Base-by-base conservation (phyloP, 352 stramenopile genomes). In the Phytophthora kernoviae region DNA sequence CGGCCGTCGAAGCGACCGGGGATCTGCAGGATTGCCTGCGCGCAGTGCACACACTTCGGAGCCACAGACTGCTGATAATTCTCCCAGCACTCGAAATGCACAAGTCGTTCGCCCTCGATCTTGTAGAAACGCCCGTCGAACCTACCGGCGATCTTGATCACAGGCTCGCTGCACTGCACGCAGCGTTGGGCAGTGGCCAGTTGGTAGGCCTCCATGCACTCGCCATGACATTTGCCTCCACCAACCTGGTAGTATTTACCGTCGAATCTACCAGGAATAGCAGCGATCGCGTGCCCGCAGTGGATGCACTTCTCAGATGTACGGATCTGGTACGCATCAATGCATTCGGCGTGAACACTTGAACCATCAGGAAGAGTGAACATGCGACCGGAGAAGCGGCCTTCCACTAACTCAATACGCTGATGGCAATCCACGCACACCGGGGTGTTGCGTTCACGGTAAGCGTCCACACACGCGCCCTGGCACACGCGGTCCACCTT, bases 61-160 rank as follows among this genome's bases (percentile, higher is more conserved):
- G 86, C 72, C 14, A 83, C 84, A 0, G 78, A 68, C 48, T 73
- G 61, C 63, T 95, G 86, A 51, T 93, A 95, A 42, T 66, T 73
- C 43, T 93, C 82, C 86, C 86, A 95, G 65, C 86, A 95, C 64
- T 95, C 86, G 39, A 93, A 93, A 62, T 95, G 86, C 44, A 95
- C 86, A 41, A 90, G 70, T 44, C 77, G 58, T 6, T 81, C 77
- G 6, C 62, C 70, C 33, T 88, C 72, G 48, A 93, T 88, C 65
- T 94, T 91, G 72, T 94, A 94, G 48, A 94, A 94, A n/a, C 81
- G 79, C 12, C 85, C 85, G 48, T 93, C 83, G 39, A 93, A 94
- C 44, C 68, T 80, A 2, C 79, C 79, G 0, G 81, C 57, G 33
- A 93, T 62, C 64, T 91, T 88, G 30, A 90, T 68, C 40, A 95